phyloP scores from a whole-genome alignment of 2,329 filamentous ascomycete genomes.

The Cordyceps cicadae region DNA sequence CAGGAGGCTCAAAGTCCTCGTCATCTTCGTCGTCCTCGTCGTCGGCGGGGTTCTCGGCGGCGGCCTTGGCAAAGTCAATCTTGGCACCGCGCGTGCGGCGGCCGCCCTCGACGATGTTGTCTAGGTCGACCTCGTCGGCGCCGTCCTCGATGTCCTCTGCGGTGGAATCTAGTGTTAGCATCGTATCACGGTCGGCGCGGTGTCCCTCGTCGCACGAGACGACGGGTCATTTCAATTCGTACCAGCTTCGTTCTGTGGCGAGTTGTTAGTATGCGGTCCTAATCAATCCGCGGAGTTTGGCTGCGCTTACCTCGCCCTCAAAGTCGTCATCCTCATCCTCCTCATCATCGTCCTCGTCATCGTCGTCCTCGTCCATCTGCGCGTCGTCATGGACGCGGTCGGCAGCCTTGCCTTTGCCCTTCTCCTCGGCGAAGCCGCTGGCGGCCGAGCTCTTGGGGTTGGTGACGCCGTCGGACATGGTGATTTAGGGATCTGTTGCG shows the following conservation, averaged over 20 bases:
- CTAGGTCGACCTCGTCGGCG: constrained; percentile 82
- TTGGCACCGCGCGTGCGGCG: constrained; percentile 83
- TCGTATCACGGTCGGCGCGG: neutral
- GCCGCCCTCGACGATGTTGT: constrained; percentile 74
- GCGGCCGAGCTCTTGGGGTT: constrained; percentile 39
- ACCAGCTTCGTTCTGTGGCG: constrained; percentile 15
- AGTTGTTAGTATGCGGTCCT: constrained; percentile 20
- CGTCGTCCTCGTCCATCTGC: constrained; percentile 68
- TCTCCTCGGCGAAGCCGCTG: constrained; percentile 44
- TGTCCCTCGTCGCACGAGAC: neutral
- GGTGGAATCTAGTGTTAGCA: constrained; percentile 8
- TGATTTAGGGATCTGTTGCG: constrained; percentile 12
- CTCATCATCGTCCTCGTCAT: constrained; percentile 64
- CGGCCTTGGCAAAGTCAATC: constrained; percentile 91
- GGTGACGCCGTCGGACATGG: constrained; percentile 44
- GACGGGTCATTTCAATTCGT: constrained; percentile 18
- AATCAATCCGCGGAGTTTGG: neutral
- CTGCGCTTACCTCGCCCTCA: constrained; percentile 20
- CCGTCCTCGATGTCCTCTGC: constrained; percentile 61
- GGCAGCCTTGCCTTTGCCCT: constrained; percentile 81
- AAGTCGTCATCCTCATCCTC: constrained; percentile 40
- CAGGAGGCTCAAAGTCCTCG: constrained; percentile 56
- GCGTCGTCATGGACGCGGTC: constrained; percentile 46
- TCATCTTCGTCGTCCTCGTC: constrained; percentile 75
- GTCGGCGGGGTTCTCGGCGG: constrained; percentile 64